Evolutionary conservation across 2,329 filamentous ascomycete genomes (phyloP), one percentile per base, ranked within the genome.

Genomic region (Chaetomium olivaceum): DNA sequence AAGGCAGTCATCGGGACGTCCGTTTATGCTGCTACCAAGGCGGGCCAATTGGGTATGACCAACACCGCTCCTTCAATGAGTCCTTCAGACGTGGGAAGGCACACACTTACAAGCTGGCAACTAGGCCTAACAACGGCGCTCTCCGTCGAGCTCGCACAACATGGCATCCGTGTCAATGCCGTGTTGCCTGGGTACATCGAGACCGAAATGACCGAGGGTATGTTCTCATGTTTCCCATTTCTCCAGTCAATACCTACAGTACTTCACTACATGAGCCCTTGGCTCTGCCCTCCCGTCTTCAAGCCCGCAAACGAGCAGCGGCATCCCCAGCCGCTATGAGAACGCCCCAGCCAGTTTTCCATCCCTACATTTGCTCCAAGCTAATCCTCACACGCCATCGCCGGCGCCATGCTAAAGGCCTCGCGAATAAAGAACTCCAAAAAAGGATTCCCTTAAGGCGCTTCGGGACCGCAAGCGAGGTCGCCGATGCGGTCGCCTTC

Each of bases 101-200:
- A 14, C 50, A 8, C 29, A 39, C 52, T 58, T 25, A 46, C 11
- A 46, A 1, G 21, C 3, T 51, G 50, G 21, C 19, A 21, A 25
- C 16, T 58, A 90, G 89, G 85, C 67, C 84, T 92, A 71, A 93
- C 89, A 25, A 83, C 88, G 65, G 85, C 88, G 63, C 79, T 92
- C 3, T 87, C 87, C 51, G 81, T 79, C 58, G 88, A 92, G 77
- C 77, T 89, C 71, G 85, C 85, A 60, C 78, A 80, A 67, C 80
- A 81, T 57, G 84, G 84, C 58, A 84, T 96, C 65, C 84, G 93
- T 33, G 89, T 91, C 56, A 96, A 96, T 78, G 89, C 89, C 31
- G 86, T 96, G 69, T 80, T 94, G 51, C 92, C 92, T 0, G 92
- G 92, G 7, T 96, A 94, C 80, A 89, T 96, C 70, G 82, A 90